Base-by-base conservation (phyloP, 2,329 filamentous ascomycete genomes). In the Diplodia corticola region DNA sequence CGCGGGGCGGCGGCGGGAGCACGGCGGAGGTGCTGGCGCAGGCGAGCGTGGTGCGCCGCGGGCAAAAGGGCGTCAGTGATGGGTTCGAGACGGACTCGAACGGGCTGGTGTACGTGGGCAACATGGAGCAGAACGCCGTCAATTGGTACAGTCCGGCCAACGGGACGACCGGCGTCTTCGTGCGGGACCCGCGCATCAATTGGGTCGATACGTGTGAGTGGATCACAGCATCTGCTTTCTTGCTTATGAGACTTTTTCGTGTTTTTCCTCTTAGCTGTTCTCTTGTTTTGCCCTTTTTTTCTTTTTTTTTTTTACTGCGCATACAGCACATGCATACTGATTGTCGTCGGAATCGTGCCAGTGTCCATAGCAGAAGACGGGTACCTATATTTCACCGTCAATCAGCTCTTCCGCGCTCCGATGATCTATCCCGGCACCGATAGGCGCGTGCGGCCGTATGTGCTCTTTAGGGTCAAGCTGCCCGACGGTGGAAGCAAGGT, bases 301-400 rank as follows among this genome's bases (percentile, higher is more conserved):
- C n/a, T n/a, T n/a, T n/a, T n/a, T n/a, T n/a, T n/a, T n/a, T n/a
- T n/a, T n/a, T n/a, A n/a, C n/a, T n/a, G 67, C 64, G 2, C 37
- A 4, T 24, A 24, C 28, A 13, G 48, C 20, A 3, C 4, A 9
- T 24, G 64, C 64, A 13, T 33, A 60, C 26, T 53, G 61, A 13
- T 49, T 22, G 30, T 4, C 17, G 20, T 20, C 12, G 10, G 33
- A 12, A 35, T 12, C 12, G 30, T 20, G 46, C 65, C 61, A 74
- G 72, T 82, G 69, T 77, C 77, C 3, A 74, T 78, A 3, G 78
- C 74, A 1, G 75, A 74, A 3, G 80, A 84, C 69, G 82, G 83
- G 0, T 83, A 84, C 69, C 69, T 85, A 1, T 85, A 85, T 70
- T 85, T 84, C 68, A 86, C 82, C 0, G 79, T 80, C 44, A 85